Conservation (phyloP, 352 stramenopile species). For the Pythium graminicola region DNA sequence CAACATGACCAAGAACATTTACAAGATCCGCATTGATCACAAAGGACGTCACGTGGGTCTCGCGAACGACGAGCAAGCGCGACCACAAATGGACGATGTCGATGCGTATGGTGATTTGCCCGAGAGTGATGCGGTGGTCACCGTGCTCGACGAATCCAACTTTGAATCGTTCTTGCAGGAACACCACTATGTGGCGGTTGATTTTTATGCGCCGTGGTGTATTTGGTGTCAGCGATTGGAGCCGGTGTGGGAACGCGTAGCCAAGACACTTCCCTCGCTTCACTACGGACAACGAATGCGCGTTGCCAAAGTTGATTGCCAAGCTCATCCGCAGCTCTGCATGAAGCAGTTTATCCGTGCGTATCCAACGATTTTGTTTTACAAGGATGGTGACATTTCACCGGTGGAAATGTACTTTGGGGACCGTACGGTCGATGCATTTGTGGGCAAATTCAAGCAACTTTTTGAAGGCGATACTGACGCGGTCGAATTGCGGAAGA, state of each 20-base stretch:
- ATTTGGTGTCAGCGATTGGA: slow-evolving; percentile 96
- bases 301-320: slow-evolving; percentile 91
- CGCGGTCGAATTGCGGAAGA: slow-evolving; percentile 77
- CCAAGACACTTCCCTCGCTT: slow-evolving; percentile 83
- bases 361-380: slow-evolving; percentile 96
- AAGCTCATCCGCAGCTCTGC: slow-evolving; percentile 89
- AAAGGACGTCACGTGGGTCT: slow-evolving; percentile 80
- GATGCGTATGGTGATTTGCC: slow-evolving; percentile 64
- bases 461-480: slow-evolving; percentile 73
- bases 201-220: slow-evolving; percentile 96
- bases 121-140: slow-evolving; percentile 69
- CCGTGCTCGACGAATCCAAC: slow-evolving; percentile 65
- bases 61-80: slow-evolving; percentile 84
- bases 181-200: slow-evolving; percentile 95
- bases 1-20: slow-evolving; percentile 98
- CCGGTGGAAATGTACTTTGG: slow-evolving; percentile 94
- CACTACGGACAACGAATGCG: slow-evolving; percentile 79
- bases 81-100: slow-evolving; percentile 65
- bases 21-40: slow-evolving; percentile 91
- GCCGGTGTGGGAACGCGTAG: slow-evolving; percentile 94
- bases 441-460: slow-evolving; percentile 89
- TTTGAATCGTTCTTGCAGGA: slow-evolving; percentile 91
- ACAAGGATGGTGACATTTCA: slow-evolving; percentile 88
- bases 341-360: slow-evolving; percentile 94
- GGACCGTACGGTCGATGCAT: slow-evolving; percentile 89